Percentiles rank a stretch among this genome's conserved stretches.
Conservation (phyloP, 1,139 yeast genomes). For the Debaryomyces coudertii region DNA sequence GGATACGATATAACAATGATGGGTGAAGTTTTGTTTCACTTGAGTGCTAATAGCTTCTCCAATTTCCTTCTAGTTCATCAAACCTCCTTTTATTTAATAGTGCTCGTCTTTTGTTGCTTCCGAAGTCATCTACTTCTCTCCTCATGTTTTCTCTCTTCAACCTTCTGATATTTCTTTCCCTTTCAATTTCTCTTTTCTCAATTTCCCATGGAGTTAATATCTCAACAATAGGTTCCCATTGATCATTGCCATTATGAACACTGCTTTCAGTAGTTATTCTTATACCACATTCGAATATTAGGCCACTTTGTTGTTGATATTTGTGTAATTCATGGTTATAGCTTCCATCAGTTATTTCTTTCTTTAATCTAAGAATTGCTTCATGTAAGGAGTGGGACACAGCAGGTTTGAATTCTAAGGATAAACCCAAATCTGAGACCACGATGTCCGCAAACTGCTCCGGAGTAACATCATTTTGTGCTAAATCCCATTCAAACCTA, state of each 20-base stretch:
- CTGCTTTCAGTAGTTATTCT: conserved; percentile 50
- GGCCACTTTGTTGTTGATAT: conserved; percentile 47
- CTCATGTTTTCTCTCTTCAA: conserved; percentile 87
- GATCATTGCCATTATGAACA: conserved; percentile 55
- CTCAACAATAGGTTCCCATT: conserved; percentile 91
- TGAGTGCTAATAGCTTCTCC: neutral
- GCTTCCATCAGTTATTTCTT: conserved; percentile 83
- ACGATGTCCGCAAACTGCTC: conserved; percentile 81
- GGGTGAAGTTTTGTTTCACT: neutral
- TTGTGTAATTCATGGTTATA: conserved; percentile 52
- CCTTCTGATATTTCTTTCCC: conserved; percentile 89
- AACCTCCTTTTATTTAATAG: conserved; percentile 52
- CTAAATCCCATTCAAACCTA: conserved; percentile 92
- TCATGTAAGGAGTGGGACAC: conserved; percentile 89
- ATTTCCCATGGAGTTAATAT: conserved; percentile 88
- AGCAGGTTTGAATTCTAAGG: conserved; percentile 87
- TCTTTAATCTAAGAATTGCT: conserved; percentile 70
- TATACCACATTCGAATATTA: conserved; percentile 48
- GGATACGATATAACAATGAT: neutral
- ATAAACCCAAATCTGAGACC: conserved; percentile 81
- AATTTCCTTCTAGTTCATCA: conserved; percentile 48
- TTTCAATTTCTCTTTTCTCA: conserved; percentile 91
- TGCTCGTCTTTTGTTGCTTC: conserved; percentile 46
- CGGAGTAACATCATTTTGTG: conserved; percentile 68
- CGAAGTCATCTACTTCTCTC: conserved; percentile 50